These are phyloP conservation scores for Rhynchospora pubera DNA, from an alignment of 176 grass and related monocot species.

Conservation along the genomic window DNA sequence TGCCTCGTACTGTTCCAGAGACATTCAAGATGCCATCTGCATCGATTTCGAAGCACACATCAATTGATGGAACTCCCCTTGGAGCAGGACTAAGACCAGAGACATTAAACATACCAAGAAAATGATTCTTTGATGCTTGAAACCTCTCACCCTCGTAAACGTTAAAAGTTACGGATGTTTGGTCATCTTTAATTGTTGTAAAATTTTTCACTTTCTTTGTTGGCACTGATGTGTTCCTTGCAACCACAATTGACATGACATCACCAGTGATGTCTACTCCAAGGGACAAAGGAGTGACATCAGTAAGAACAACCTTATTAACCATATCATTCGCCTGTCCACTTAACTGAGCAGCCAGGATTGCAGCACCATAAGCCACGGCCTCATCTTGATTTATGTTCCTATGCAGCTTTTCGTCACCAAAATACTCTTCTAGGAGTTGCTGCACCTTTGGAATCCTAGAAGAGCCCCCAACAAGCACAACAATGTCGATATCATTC, in stretches of 20 bases:
- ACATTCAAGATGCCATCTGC: slow-evolving; percentile 24
- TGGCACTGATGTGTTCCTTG: background rate
- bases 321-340: background rate
- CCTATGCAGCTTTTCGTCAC: background rate
- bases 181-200: background rate
- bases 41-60: slow-evolving; percentile 27
- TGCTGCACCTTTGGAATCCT: slow-evolving; percentile 23
- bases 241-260: slow-evolving; percentile 2
- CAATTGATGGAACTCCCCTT: background rate
- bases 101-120: slow-evolving; percentile 13
- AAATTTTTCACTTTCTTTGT: background rate
- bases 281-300: slow-evolving; percentile 24
- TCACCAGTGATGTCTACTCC: background rate
- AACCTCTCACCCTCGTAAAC: slow-evolving; percentile 24
- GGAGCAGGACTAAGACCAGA: background rate
- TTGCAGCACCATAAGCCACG: slow-evolving; percentile 17
- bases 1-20: background rate
- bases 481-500: background rate
- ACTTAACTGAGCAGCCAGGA: slow-evolving; percentile 10
- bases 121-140: slow-evolving; percentile 9
- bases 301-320: background rate
- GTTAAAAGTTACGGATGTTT: background rate
- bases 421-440: slow-evolving; percentile 12
- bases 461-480: slow-evolving; percentile 18
- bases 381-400: slow-evolving; percentile 25